A percentile compares a stretch with the other conserved stretches of the same genome.
Conservation (phyloP, 495 filamentous ascomycete species). For the Penicillium odoratum region DNA sequence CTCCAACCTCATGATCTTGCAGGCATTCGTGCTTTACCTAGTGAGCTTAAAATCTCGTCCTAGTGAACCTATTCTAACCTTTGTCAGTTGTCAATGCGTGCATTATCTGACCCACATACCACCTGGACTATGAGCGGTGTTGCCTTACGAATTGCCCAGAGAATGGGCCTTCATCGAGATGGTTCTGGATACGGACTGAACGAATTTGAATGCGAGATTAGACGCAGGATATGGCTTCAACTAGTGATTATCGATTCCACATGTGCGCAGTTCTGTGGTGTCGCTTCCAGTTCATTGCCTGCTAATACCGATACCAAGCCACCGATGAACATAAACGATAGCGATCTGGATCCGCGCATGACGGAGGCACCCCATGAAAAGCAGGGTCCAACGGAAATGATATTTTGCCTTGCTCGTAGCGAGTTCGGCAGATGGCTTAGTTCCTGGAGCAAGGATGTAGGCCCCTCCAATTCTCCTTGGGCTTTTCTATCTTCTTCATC, state of each 20-base stretch:
- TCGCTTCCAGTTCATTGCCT: constrained; percentile 21
- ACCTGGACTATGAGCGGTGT: constrained; percentile 47
- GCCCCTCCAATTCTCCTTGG: constrained; percentile 34
- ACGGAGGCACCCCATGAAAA: constrained; percentile 51
- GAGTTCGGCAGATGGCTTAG: constrained; percentile 44
- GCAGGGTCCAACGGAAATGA: constrained; percentile 65
- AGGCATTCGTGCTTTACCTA: constrained; percentile 48
- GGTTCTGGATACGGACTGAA: constrained; percentile 35
- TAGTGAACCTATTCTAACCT: constrained; percentile 4
- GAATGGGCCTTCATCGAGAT: constrained; percentile 48
- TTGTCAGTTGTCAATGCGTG: constrained; percentile 31
- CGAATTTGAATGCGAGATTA: constrained; percentile 47
- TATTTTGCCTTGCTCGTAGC: constrained; percentile 58
- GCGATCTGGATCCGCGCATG: constrained; percentile 58
- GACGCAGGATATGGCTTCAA: constrained; percentile 45
- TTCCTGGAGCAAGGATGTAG: constrained; percentile 28
- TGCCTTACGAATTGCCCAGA: constrained; percentile 42
- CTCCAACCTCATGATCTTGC: constrained; percentile 43
- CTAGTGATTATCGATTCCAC: constrained; percentile 35
- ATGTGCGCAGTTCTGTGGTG: constrained; percentile 36
- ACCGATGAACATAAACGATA: constrained; percentile 59
- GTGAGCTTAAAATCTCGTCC: constrained; percentile 18
- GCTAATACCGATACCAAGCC: constrained; percentile 28
- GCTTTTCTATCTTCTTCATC: constrained; percentile 26
- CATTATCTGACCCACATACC: constrained; percentile 38